phyloP scores from a whole-genome alignment of 179 eudicot genomes.

The Silene coronaria region DNA sequence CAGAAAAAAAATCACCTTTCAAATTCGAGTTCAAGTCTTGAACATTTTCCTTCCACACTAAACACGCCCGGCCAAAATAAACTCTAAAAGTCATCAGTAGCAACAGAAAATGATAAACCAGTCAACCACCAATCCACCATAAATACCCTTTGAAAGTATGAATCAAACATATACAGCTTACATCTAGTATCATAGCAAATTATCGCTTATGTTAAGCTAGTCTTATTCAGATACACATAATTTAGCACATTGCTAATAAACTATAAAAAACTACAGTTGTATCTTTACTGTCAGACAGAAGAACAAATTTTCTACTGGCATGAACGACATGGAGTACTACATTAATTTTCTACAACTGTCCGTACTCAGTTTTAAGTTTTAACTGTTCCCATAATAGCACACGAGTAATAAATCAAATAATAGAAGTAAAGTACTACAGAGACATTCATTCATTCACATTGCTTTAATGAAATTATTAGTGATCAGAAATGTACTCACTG shows the following conservation, averaged over 20 bases:
- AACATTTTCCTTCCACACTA: too few species aligned
- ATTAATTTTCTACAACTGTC: too few species aligned
- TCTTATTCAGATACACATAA: not conserved
- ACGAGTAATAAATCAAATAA: not conserved
- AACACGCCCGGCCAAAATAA: too few species aligned
- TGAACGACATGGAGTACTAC: too few species aligned
- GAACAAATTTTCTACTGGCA: too few species aligned
- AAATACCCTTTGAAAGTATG: not conserved
- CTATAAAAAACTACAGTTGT: not conserved
- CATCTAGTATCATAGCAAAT: not conserved
- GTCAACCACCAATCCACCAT: not conserved
- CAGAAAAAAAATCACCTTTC: too few species aligned
- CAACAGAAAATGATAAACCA: not conserved
- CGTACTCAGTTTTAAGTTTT: too few species aligned
- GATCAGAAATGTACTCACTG: constrained; percentile 44
- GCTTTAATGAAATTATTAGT: not conserved
- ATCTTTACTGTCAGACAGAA: not conserved
- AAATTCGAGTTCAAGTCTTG: too few species aligned
- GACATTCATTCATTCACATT: not conserved
- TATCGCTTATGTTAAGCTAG: not conserved
- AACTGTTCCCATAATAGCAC: too few species aligned
- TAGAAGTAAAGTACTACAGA: not conserved
- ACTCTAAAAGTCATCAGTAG: too few species aligned
- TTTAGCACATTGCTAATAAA: not conserved
- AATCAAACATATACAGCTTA: not conserved